Percentiles rank a stretch among this genome's conserved stretches.
Evolutionary conservation across 2,329 filamentous ascomycete species (phyloP).

Genomic region (Calonectria henricotiae): DNA sequence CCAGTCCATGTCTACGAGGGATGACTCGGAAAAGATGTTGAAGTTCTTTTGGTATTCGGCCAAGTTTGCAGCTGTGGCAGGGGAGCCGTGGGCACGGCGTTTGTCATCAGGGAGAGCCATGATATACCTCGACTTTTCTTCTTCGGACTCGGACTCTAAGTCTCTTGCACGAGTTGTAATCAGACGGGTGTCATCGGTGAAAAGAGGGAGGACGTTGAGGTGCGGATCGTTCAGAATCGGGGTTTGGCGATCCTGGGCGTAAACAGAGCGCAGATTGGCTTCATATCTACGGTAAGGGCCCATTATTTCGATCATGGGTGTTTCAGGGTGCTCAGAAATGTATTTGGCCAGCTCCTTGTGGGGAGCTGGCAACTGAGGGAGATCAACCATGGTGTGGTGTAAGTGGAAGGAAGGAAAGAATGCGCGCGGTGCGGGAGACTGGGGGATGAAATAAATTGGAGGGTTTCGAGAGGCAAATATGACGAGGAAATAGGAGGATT

Average conservation of each 20-base stretch:
- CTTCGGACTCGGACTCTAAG: conserved; percentile 70
- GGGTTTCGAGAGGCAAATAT: neutral
- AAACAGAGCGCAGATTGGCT: conserved; percentile 76
- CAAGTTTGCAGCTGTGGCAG: conserved; percentile 78
- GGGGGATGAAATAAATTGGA: neutral
- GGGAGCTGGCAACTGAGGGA: conserved; percentile 66
- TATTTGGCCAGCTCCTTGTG: conserved; percentile 67
- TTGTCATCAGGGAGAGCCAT: conserved; percentile 77
- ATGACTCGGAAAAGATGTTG: conserved; percentile 85
- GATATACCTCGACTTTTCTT: conserved; percentile 78
- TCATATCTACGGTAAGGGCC: conserved; percentile 80
- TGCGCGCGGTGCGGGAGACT: neutral
- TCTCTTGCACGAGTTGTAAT: conserved; percentile 77
- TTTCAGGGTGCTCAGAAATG: conserved; percentile 70
- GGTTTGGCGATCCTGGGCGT: conserved; percentile 78
- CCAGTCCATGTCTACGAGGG: conserved; percentile 85
- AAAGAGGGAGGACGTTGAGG: conserved; percentile 79
- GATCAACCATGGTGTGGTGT: conserved; percentile 54
- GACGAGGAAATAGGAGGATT: neutral
- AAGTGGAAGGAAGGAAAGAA: neutral
- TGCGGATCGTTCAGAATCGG: conserved; percentile 70
- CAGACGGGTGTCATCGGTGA: conserved; percentile 69
- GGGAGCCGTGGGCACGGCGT: conserved; percentile 75
- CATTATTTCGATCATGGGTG: conserved; percentile 72
- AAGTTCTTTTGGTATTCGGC: conserved; percentile 86